Conservation (phyloP, 2,329 filamentous ascomycete genomes). For the Fusarium buxicola region DNA sequence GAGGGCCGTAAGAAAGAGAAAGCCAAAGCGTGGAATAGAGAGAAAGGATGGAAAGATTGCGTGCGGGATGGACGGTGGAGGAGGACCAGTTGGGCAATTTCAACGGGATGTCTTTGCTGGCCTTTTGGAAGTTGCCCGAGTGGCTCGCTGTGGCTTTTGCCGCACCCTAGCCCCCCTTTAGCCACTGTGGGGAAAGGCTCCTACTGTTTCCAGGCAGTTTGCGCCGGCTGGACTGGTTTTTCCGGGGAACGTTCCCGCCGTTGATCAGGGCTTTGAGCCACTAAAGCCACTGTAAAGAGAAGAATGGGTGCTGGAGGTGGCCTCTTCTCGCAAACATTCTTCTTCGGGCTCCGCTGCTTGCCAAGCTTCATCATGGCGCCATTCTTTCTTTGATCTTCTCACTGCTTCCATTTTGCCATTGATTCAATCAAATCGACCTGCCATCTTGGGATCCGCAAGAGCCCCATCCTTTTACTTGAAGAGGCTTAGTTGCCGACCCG, state of each 20-base stretch:
- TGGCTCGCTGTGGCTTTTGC: conserved; percentile 29
- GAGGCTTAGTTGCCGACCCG: neutral
- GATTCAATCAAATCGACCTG: conserved; percentile 18
- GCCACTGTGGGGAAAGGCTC: conserved; percentile 38
- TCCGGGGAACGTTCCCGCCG: conserved; percentile 30
- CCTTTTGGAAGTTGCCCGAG: conserved; percentile 41
- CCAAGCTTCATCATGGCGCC: conserved; percentile 35
- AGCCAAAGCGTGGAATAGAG: conserved; percentile 18
- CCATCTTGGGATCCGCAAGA: conserved; percentile 2
- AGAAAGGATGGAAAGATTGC: conserved; percentile 30
- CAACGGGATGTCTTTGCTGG: conserved; percentile 44
- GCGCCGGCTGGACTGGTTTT: conserved; percentile 27
- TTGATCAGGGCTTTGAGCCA: neutral
- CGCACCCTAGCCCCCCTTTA: conserved; percentile 38
- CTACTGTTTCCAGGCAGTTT: conserved; percentile 11
- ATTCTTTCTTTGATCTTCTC: conserved; percentile 41
- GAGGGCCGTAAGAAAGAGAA: conserved; percentile 9
- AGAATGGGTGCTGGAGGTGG: neutral
- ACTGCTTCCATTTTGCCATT: conserved; percentile 31
- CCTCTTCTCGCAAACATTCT: neutral
- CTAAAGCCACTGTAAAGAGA: conserved; percentile 14
- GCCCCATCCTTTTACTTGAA: conserved; percentile 4
- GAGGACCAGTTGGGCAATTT: conserved; percentile 20
- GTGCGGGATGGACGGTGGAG: conserved; percentile 31
- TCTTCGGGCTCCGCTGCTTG: conserved; percentile 9